phyloP scores from a whole-genome alignment of 1,284 basidiomycete species.

The Hortiboletus rubellus region DNA sequence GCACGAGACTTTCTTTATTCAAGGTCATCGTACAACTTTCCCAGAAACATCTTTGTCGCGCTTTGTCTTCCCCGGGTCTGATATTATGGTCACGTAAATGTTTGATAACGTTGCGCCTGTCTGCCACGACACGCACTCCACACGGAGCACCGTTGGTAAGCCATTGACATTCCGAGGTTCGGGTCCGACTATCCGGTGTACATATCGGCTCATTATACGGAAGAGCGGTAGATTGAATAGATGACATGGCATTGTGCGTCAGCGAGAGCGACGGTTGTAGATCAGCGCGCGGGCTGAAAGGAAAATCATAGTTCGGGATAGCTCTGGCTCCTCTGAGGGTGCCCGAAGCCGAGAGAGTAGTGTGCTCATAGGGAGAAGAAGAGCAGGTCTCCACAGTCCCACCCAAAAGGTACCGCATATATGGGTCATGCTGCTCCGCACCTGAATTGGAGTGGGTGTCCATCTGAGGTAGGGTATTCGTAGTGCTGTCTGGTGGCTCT shows the following conservation, averaged over 20 bases:
- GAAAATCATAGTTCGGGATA: neutral
- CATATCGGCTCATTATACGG: neutral
- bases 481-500: neutral
- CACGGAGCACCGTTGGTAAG: conserved; percentile 4
- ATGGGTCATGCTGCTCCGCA: neutral
- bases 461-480: neutral
- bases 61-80: conserved; percentile 24
- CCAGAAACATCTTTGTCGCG: conserved; percentile 18
- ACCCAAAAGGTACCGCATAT: neutral
- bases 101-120: conserved; percentile 18
- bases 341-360: neutral
- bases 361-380: conserved; percentile 1
- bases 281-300: neutral
- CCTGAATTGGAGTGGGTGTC: neutral
- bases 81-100: conserved; percentile 18
- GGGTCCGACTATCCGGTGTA: neutral
- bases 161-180: conserved; percentile 18
- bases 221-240: neutral
- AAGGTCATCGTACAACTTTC: conserved; percentile 9
- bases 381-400: neutral
- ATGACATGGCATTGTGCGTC: neutral
- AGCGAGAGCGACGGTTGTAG: neutral
- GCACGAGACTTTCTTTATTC: conserved; percentile 29
- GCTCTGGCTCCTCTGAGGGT: neutral
- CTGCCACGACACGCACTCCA: neutral